A percentile compares a stretch with the other conserved stretches of the same genome.
Evolutionary conservation across 495 filamentous ascomycete species (phyloP).

Genomic region (Articulospora tetracladia): DNA sequence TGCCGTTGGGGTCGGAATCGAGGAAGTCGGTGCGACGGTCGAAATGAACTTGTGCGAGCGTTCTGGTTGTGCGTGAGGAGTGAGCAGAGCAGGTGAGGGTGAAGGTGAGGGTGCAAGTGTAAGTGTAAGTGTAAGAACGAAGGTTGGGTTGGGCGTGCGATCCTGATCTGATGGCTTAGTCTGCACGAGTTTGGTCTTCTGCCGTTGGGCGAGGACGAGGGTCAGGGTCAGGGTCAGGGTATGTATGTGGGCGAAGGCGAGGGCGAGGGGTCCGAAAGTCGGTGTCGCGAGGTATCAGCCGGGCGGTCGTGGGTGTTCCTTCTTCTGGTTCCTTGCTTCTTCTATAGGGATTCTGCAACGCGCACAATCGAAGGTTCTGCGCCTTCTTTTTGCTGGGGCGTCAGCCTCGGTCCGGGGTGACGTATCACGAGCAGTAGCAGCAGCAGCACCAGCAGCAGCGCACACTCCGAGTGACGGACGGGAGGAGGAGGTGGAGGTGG

Average conservation of each 20-base stretch:
- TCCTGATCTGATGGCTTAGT: neutral
- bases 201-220: neutral
- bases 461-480: neutral
- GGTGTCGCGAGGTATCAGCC: conserved; percentile 1
- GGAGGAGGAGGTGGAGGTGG: neutral
- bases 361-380: neutral
- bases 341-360: conserved; percentile 10
- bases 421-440: conserved; percentile 1
- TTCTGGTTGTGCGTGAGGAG: too few relatives aligned
- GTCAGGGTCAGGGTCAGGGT: neutral
- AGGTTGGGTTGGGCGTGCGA: neutral
- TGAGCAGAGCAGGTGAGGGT: neutral
- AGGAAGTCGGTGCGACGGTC: conserved; percentile 1
- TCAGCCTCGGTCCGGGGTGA: conserved; percentile 15
- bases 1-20: neutral
- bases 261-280: conserved; percentile 15
- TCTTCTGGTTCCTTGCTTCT: conserved; percentile 7
- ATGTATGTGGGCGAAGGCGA: neutral
- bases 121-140: neutral
- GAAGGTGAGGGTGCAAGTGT: neutral
- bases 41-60: too few relatives aligned
- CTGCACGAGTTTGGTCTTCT: neutral
- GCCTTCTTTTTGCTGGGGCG: conserved; percentile 5
- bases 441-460: neutral
- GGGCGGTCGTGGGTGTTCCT: neutral